Evolutionary conservation across 139 green algal species (phyloP).

Genomic region (Ostreobium quekettii): DNA sequence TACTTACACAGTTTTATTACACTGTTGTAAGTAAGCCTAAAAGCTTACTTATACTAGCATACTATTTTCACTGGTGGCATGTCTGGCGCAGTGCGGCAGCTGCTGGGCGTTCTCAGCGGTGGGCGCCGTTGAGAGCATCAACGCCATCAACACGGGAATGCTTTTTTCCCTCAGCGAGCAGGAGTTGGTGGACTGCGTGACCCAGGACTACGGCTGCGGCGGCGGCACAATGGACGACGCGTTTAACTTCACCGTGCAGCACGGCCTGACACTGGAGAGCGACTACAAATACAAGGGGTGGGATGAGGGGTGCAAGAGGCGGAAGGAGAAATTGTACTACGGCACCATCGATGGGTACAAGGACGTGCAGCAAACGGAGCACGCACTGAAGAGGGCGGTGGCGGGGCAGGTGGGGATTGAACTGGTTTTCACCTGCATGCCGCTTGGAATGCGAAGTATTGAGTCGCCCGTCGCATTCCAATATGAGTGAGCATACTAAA

Average conservation of each 20-base stretch:
- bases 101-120: conserved; percentile 96
- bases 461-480: no score
- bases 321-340: conserved; percentile 41
- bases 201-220: conserved; percentile 35
- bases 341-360: conserved; percentile 46
- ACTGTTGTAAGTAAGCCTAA: no score
- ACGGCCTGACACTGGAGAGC: conserved; percentile 82
- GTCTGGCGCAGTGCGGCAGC: conserved; percentile 83
- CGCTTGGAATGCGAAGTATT: no score
- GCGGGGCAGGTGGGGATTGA: conserved; percentile 13
- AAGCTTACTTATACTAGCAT: no score
- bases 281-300: conserved; percentile 67
- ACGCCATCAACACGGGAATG: conserved; percentile 69
- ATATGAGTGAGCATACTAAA: no score
- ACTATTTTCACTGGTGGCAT: no score
- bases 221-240: conserved; percentile 45
- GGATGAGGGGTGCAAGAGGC: conserved; percentile 39
- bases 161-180: conserved; percentile 84
- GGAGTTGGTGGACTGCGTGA: conserved; percentile 88
- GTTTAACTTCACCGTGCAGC: conserved; percentile 45
- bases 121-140: conserved; percentile 84
- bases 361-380: conserved; percentile 38
- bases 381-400: conserved; percentile 30
- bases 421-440: no score
- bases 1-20: no score